phyloP scores from a whole-genome alignment of 768 basidiomycete genomes.

The Mycena epipterygia region DNA sequence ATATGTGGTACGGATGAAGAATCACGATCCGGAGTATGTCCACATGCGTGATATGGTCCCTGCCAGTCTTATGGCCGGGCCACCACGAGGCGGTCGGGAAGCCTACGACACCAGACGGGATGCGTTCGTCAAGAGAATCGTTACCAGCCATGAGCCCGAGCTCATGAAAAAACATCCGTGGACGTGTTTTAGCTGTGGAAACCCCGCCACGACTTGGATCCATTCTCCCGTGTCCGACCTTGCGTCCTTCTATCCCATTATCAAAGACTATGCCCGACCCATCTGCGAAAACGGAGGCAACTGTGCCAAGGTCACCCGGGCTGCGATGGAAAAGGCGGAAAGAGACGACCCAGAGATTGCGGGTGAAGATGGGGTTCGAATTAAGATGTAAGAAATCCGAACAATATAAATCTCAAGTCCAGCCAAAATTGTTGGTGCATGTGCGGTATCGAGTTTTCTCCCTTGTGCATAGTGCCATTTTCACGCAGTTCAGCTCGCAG shows the following conservation, averaged over 20 bases:
- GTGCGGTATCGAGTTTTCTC: no score
- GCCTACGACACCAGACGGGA: constrained; percentile 13
- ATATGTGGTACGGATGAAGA: constrained; percentile 26
- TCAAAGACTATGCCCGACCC: constrained; percentile 31
- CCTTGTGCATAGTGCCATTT: no score
- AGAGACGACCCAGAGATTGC: constrained; percentile 19
- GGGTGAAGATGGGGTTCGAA: constrained; percentile 5
- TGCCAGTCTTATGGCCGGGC: neutral
- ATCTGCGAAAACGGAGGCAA: constrained; percentile 19
- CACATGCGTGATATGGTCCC: constrained; percentile 35
- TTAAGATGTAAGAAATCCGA: constrained; percentile 15
- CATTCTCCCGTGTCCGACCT: constrained; percentile 22
- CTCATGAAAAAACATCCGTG: constrained; percentile 26
- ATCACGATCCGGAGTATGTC: constrained; percentile 22
- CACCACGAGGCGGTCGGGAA: neutral
- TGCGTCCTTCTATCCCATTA: constrained; percentile 23
- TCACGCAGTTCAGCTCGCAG: no score
- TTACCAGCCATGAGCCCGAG: constrained; percentile 22
- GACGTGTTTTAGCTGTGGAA: constrained; percentile 21
- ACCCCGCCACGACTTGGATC: constrained; percentile 25
- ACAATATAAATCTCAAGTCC: no score
- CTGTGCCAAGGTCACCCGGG: constrained; percentile 4
- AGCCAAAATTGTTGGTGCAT: no score
- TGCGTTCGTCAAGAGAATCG: constrained; percentile 26
- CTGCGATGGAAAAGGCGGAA: constrained; percentile 22